A percentile compares a stretch with the other conserved stretches of the same genome.
phyloP scores from a whole-genome alignment of 441 rosid species.

The Geranium incanum region DNA sequence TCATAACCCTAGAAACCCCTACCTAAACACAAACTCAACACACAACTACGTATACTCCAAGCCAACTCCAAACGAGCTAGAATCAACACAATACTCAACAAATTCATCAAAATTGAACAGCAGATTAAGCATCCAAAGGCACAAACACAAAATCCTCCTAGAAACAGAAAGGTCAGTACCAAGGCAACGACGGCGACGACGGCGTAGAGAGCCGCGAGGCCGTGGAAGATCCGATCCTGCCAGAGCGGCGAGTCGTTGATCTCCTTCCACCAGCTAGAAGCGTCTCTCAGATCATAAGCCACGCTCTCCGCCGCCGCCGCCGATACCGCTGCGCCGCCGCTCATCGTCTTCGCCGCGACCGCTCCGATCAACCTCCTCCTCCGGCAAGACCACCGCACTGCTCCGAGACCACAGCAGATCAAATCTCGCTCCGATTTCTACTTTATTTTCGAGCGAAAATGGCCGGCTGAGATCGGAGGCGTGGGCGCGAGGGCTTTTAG shows the following conservation, averaged over 20 bases:
- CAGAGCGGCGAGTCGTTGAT: conserved; percentile 55
- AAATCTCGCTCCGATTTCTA: neutral
- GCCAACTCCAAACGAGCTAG: neutral
- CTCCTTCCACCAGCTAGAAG: conserved; percentile 65
- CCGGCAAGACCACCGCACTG: conserved; percentile 6
- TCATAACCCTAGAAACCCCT: conserved; percentile 6
- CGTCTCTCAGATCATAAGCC: conserved; percentile 40
- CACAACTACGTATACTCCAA: neutral
- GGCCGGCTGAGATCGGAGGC: conserved; percentile 4
- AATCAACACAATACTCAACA: neutral
- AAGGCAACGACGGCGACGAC: conserved; percentile 63
- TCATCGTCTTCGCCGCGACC: conserved; percentile 22
- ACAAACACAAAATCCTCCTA: neutral
- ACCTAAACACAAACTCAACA: neutral
- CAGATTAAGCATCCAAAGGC: neutral
- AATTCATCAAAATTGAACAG: neutral
- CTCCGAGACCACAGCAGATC: neutral
- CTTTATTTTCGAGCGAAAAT: neutral
- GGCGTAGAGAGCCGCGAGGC: conserved; percentile 60
- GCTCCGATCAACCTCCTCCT: neutral
- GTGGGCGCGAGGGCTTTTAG: neutral
- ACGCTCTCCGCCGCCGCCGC: conserved; percentile 25
- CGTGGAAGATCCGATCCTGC: conserved; percentile 78
- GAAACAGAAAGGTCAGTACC: conserved; percentile 23
- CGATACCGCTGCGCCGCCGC: conserved; percentile 24